A percentile compares a stretch with the other conserved stretches of the same genome.
Evolutionary conservation across 352 stramenopile species (phyloP).

Genomic region (Globisporangium cylindrosporum): DNA sequence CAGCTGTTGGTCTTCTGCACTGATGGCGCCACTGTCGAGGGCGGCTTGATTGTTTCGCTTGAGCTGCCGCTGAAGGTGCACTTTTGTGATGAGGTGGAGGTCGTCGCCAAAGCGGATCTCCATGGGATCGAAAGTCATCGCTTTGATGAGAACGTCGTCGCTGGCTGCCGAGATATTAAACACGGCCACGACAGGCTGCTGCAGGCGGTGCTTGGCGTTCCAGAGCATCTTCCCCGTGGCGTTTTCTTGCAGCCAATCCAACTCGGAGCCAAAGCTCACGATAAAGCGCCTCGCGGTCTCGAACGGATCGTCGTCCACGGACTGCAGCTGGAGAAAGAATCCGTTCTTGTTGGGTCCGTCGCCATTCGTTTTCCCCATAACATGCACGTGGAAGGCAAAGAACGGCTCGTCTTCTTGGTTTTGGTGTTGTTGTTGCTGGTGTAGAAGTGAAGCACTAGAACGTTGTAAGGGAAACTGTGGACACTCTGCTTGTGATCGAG

Average conservation of each 20-base stretch:
- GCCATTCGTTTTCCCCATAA: not conserved
- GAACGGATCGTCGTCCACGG: conserved; percentile 25
- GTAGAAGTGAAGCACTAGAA: not conserved
- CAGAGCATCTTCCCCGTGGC: conserved; percentile 37
- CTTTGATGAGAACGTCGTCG: not conserved
- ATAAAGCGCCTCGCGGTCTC: not conserved
- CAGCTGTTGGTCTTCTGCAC: not conserved
- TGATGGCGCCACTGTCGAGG: not conserved
- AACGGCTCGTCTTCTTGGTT: conserved; percentile 3
- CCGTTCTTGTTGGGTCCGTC: not conserved
- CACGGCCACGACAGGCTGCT: conserved; percentile 15
- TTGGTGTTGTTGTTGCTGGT: not conserved
- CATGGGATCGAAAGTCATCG: conserved; percentile 7
- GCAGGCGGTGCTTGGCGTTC: conserved; percentile 26
- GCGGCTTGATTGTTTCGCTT: not conserved
- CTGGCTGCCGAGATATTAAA: conserved; percentile 6
- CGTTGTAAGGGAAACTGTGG: not conserved
- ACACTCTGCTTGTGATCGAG: not conserved
- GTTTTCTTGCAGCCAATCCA: conserved; percentile 29
- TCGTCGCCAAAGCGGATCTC: conserved; percentile 43
- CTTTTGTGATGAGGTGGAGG: conserved; percentile 29
- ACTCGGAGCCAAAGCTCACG: not conserved
- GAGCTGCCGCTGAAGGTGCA: conserved; percentile 14
- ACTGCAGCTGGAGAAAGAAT: conserved; percentile 4
- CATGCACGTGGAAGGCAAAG: conserved; percentile 2